Evolutionary conservation across 1,139 yeast genomes (phyloP).

Genomic region (Kodamaea sp.): DNA sequence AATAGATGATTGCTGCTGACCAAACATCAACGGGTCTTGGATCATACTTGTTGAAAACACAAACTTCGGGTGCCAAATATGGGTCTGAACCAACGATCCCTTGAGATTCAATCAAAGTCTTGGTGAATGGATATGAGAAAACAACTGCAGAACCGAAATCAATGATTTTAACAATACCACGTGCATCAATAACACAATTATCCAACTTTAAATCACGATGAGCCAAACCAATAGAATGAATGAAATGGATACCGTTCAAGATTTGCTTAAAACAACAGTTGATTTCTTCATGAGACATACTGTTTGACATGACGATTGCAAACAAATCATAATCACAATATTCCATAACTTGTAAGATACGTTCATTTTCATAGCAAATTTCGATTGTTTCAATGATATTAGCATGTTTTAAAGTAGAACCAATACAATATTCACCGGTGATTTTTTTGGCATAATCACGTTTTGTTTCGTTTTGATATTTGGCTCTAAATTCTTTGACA

Average conservation of each 20-base stretch:
- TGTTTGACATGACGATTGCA: conserved; percentile 93
- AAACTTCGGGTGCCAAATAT: conserved; percentile 90
- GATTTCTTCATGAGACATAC: conserved; percentile 81
- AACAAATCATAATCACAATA: conserved; percentile 90
- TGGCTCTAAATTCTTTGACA: conserved; percentile 84
- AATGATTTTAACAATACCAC: conserved; percentile 85
- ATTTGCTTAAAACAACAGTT: conserved; percentile 90
- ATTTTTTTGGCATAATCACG: conserved; percentile 91
- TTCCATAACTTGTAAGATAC: conserved; percentile 90
- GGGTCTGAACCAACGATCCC: conserved; percentile 96
- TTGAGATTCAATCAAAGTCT: conserved; percentile 72
- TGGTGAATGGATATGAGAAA: conserved; percentile 84
- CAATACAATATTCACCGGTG: conserved; percentile 94
- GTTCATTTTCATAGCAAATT: conserved; percentile 83
- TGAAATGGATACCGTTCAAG: conserved; percentile 73
- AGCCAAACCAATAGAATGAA: conserved; percentile 85
- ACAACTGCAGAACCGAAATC: conserved; percentile 96
- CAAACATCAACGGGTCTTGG: conserved; percentile 94
- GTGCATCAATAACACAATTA: conserved; percentile 81
- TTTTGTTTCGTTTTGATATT: conserved; percentile 70
- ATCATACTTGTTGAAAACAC: conserved; percentile 76
- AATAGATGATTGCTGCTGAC: conserved; percentile 89
- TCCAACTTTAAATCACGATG: conserved; percentile 92
- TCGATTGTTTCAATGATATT: conserved; percentile 90
- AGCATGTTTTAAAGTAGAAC: conserved; percentile 85